Conservation (phyloP, 768 basidiomycete species). For the Russula ochroleuca region DNA sequence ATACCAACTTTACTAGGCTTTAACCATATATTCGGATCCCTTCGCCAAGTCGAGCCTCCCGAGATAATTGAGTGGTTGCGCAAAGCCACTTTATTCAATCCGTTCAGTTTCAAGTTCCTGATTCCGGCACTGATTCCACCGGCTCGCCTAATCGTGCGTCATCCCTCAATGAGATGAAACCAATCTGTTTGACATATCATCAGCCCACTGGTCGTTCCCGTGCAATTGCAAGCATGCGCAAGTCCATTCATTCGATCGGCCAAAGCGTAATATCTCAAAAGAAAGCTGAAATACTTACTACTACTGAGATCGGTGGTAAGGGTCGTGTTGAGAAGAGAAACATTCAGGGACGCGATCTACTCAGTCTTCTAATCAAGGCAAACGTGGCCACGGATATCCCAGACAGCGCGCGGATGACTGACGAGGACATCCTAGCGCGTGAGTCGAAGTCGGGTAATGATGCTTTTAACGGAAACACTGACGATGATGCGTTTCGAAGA, state of each 20-base stretch:
- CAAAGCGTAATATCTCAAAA: constrained; percentile 33
- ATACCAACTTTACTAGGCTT: constrained; percentile 7
- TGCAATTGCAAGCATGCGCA: not conserved
- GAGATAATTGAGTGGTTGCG: constrained; percentile 16
- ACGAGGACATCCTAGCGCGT: constrained; percentile 59
- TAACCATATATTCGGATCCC: constrained; percentile 19
- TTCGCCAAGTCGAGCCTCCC: constrained; percentile 7
- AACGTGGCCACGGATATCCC: constrained; percentile 61
- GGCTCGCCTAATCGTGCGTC: constrained; percentile 18
- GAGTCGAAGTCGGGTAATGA: constrained; percentile 27
- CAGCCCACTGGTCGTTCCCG: constrained; percentile 18
- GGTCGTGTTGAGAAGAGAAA: constrained; percentile 36
- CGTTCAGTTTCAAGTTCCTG: constrained; percentile 14
- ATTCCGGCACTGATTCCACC: constrained; percentile 7
- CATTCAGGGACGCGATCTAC: constrained; percentile 46
- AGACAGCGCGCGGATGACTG: constrained; percentile 50
- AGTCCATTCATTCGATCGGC: constrained; percentile 32
- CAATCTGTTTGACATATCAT: not conserved
- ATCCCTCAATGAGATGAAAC: not conserved
- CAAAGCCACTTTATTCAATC: constrained; percentile 12
- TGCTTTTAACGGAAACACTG: not conserved
- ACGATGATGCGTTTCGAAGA: constrained; percentile 36
- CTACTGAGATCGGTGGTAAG: constrained; percentile 28
- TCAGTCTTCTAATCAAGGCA: constrained; percentile 57
- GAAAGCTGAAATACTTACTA: constrained; percentile 35